Base-by-base conservation (phyloP, 2,329 filamentous ascomycete species). In the Fusarium sp. region DNA sequence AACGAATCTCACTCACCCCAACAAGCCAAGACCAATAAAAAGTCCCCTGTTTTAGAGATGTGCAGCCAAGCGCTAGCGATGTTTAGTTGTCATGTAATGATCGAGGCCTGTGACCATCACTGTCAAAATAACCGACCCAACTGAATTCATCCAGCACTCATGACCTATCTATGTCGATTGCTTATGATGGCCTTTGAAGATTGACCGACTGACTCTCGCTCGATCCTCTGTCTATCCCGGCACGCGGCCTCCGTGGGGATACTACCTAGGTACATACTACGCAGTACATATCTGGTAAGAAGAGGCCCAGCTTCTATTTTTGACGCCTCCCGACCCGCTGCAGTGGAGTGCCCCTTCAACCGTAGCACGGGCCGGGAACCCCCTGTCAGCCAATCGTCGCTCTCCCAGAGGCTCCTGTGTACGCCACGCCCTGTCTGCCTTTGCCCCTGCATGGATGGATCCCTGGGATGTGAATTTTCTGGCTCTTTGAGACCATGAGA, bases 241-340 rank as follows among this genome's bases (percentile, higher is more conserved):
- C 59, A 64, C 51, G 57, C 66, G 67, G 68, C 62, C 65, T 62
- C 63, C 62, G 36, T 63, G 56, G 66, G 51, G 53, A 63, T 46
- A 35, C 27, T 11, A 6, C 6, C 6, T 27, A 27, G 25, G 25
- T n/a, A n/a, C n/a, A n/a, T n/a, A n/a, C n/a, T n/a, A n/a, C n/a
- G n/a, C n/a, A n/a, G n/a, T n/a, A 31, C 13, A 31, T 4, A 31
- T 31, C 29, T 13, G 31, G 31, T 15, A 17, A 49, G 42, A 47
- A 35, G 14, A 33, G 41, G 54, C 52, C 57, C 60, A 60, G 67
- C 54, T 72, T 63, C 70, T 72, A 72, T 72, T 72, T 72, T 72
- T 72, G 70, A 72, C 52, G 64, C 58, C 69, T 52, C 36, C 27
- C 25, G 59, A 70, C 59, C 67, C 66, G 63, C 62, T 52, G 3